These are phyloP conservation scores for Euphorbia peplus DNA, from an alignment of 345 rosid genomes.

Conservation along the genomic window DNA sequence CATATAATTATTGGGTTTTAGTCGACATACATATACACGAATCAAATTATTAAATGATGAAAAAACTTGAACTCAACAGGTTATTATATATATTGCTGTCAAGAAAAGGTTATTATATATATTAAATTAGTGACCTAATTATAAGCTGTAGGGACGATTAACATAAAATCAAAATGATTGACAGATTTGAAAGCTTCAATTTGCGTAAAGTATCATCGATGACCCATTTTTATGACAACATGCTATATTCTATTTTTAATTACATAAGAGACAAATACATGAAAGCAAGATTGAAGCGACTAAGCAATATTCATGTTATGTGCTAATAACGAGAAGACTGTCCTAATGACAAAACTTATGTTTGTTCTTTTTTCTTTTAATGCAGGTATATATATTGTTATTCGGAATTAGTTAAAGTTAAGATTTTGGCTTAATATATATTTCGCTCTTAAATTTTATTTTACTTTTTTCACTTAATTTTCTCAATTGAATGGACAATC, in stretches of 20 bases:
- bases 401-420: no score
- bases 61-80: background rate
- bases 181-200: constrained; percentile 15
- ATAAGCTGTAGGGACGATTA: constrained; percentile 1
- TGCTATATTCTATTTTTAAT: background rate
- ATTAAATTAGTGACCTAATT: background rate
- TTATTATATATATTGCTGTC: no score
- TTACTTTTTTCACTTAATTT: no score
- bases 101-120: background rate
- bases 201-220: background rate
- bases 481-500: no score
- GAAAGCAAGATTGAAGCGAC: constrained; percentile 25
- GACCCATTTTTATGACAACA: background rate
- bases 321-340: background rate
- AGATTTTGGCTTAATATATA: no score
- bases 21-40: no score
- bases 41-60: no score
- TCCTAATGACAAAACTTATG: no score
- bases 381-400: no score
- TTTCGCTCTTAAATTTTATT: no score
- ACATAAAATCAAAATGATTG: background rate
- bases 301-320: constrained; percentile 5
- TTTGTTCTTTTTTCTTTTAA: no score
- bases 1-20: no score
- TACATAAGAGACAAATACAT: background rate